Percentiles rank a stretch among this genome's conserved stretches.
These are phyloP conservation scores for Aaosphaeria arxii DNA, from an alignment of 2,329 filamentous ascomycete species.

Conservation along the genomic window DNA sequence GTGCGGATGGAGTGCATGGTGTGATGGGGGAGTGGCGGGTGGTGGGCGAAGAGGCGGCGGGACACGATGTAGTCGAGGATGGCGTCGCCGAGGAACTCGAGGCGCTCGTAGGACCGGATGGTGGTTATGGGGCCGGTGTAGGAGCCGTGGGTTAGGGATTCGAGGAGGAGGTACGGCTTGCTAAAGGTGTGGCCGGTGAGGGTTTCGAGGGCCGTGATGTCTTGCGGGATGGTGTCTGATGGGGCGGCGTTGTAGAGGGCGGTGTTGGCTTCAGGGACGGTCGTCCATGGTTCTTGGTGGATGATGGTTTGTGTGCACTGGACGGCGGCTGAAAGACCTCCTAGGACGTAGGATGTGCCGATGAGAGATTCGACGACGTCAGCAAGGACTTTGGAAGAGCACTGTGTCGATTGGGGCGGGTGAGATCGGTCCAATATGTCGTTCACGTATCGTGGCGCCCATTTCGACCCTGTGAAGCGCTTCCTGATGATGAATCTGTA, in stretches of 20 bases:
- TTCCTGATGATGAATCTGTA: conserved; percentile 70
- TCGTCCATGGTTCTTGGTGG: conserved; percentile 52
- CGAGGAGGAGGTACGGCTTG: conserved; percentile 64
- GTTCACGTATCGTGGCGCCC: conserved; percentile 63
- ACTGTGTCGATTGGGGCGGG: neutral
- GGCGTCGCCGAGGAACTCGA: conserved; percentile 87
- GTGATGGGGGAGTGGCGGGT: conserved; percentile 49
- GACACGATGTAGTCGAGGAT: conserved; percentile 78
- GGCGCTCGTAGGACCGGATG: conserved; percentile 61
- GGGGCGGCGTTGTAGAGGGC: conserved; percentile 19
- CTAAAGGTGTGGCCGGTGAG: conserved; percentile 71
- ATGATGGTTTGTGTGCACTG: conserved; percentile 62
- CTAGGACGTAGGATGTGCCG: conserved; percentile 69
- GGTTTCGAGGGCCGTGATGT: conserved; percentile 51
- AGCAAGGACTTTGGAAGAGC: conserved; percentile 75
- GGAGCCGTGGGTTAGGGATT: conserved; percentile 79
- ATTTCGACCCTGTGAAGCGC: conserved; percentile 66
- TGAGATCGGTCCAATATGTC: conserved; percentile 31
- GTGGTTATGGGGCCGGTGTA: conserved; percentile 42
- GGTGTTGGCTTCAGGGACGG: conserved; percentile 22
- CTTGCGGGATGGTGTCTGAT: conserved; percentile 5
- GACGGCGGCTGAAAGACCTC: conserved; percentile 62
- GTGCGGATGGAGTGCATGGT: conserved; percentile 76
- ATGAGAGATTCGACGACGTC: conserved; percentile 86
- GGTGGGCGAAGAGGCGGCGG: conserved; percentile 54